Base-by-base conservation (phyloP, 2,329 filamentous ascomycete species). In the Hirsutella thompsonii region DNA sequence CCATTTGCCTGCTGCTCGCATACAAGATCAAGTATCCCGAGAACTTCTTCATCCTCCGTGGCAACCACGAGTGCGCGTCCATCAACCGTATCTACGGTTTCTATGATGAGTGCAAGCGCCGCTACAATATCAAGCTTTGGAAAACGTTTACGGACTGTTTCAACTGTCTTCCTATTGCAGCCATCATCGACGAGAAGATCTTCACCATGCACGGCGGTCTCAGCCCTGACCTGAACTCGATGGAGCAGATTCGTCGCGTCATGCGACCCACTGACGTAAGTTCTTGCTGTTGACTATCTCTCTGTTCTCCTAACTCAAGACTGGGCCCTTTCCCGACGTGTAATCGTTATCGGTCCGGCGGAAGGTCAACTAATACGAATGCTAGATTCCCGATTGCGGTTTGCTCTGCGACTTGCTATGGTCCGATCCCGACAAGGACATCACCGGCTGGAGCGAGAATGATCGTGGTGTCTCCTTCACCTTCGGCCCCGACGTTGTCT, bases 1-100 rank as follows among this genome's bases (percentile, higher is more conserved):
- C 92, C 52, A 96, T 98, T 66, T 94, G 88, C 70, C 74, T 98
- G 49, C 76, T 98, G 43, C 77, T 98, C 39, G 88, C 88, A 47
- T 98, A 96, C 79, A 98, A 98, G 79, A 94, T 98, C 77, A 96
- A 96, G 72, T 96, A 94, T 63, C 92, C 92, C 38, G 92, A 98
- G 69, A 98, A 98, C 72, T 96, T 98, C 71, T 98, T 98, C 73
- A 84, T 98, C 52, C 79, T 98, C 44, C 87, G 92, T 52, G 92
- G 92, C 49, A 98, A 98, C 73, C 92, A 98, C 73, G 92, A 98
- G 67, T 96, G 92, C 68, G 92, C 92, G 44, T 94, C 86, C 40
- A 94, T 98, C 73, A 98, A 94, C 72, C 87, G 92, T 59, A 94
- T 96, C 66, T 98, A 98, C 64, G 92, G 92, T 45, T 98, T 98